A percentile compares a stretch with the other conserved stretches of the same genome.
Evolutionary conservation across 164 flowering plant genomes (phyloP).

Genomic region (Berberis thunbergii): DNA sequence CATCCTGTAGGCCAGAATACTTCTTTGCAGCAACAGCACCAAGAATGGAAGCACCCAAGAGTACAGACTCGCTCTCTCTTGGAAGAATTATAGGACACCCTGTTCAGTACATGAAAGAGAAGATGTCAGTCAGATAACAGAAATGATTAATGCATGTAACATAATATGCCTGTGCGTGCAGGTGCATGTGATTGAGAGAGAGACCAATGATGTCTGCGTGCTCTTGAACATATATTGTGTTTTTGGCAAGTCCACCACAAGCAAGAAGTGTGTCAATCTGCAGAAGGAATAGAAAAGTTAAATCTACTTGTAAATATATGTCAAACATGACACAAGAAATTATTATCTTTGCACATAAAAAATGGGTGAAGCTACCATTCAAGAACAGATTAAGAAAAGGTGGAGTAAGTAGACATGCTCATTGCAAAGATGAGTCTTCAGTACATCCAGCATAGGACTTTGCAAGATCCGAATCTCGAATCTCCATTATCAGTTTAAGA

Average conservation of each 20-base stretch:
- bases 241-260: slow-evolving; percentile 93
- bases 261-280: slow-evolving; percentile 91
- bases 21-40: slow-evolving; percentile 92
- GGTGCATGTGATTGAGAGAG: slow-evolving; percentile 21
- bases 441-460: neutral
- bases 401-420: too few species aligned
- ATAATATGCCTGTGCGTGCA: neutral
- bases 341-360: neutral
- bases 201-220: slow-evolving; percentile 88
- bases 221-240: slow-evolving; percentile 66
- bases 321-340: neutral
- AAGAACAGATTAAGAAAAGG: too few species aligned
- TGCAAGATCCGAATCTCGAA: too few species aligned
- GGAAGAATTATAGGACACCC: slow-evolving; percentile 88
- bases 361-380: too few species aligned
- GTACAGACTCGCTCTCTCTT: slow-evolving; percentile 78
- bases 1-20: slow-evolving; percentile 55
- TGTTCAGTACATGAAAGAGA: slow-evolving; percentile 13
- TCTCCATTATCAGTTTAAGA: too few species aligned
- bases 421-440: neutral
- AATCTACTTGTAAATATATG: neutral
- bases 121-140: neutral
- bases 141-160: slow-evolving; percentile 1
- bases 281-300: slow-evolving; percentile 4
- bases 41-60: slow-evolving; percentile 91